Evolutionary conservation across 192 early-diverging fungal species (phyloP), one percentile per base, ranked within the genome.

Genomic region (Oehlia diaphana): DNA sequence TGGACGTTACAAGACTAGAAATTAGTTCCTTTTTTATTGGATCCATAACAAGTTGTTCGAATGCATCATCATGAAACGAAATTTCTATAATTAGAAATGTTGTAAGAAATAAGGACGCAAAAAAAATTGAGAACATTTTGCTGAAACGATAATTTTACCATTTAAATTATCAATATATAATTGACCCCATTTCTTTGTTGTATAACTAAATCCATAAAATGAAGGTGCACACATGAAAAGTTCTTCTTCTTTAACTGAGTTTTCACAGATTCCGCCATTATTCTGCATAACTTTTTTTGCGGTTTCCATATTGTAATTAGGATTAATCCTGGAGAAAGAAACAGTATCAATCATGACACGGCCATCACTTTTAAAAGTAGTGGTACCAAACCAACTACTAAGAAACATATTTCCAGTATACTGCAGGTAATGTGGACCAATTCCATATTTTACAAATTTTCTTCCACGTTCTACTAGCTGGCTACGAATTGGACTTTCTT

Each of bases 51-150:
- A 70, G 35, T 35, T 70, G 26, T 23, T 70, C 14, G 35, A 70
- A 70, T 70, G 37, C 68, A 47, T 70, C 68, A 70, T 70, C 68
- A 70, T 65, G 28, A 65, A 65, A 65, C n/a, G 14, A n/a, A 12
- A 31, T 7, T n/a, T 65, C 64, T 28, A 28, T 12, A 28, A 28
- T 65, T n/a, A 28, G 64, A 8, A 65, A 65, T 26, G 26, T 26
- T 28, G 14, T 65, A 65, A 65, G n/a, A 65, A 65, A 39, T 39
- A 35, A 35, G 26, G 0, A 26, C 26, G n/a, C 26, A 26, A 26
- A 26, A 26, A 26, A 26, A 26, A 26, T 26, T 26, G 14, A 50
- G 12, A 50, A 50, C 1, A 1, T 14, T 7, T 5, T 39, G 49
- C 12, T 14, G 49, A 50, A 12, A 47, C 19, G 3, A 9, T 13